Conservation (phyloP, 73 alveolate species). For the Breviolum minutum region DNA sequence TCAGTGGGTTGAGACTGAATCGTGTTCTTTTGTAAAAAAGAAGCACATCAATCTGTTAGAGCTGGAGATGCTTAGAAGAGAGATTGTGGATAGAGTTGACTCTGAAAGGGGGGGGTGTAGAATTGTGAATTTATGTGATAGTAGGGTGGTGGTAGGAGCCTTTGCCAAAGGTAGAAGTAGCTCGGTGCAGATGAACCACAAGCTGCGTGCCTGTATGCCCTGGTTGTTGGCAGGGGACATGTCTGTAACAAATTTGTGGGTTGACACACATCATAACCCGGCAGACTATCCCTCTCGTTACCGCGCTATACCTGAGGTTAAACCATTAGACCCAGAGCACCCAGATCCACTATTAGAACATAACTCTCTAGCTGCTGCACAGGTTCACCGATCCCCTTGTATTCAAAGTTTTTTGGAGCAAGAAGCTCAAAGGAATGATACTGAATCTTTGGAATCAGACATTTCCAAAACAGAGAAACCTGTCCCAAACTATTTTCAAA, state of each 20-base stretch:
- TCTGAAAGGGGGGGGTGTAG: not conserved
- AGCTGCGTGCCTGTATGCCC: not conserved
- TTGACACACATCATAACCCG: not conserved
- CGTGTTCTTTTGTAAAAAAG: not conserved
- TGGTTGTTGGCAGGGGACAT: not conserved
- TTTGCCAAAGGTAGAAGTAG: not conserved
- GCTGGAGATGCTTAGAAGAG: not conserved
- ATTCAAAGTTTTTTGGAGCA: not conserved
- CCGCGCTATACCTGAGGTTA: not conserved
- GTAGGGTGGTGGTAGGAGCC: not conserved
- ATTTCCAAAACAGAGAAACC: too few species aligned
- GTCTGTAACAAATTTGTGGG: not conserved
- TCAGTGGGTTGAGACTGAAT: constrained; percentile 2
- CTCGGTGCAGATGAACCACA: constrained; percentile 6
- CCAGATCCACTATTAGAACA: too few species aligned
- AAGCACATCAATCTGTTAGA: constrained; percentile 5
- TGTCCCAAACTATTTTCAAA: too few species aligned
- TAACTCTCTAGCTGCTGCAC: not conserved
- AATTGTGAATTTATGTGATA: not conserved
- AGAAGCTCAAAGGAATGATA: not conserved
- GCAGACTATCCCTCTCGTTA: not conserved
- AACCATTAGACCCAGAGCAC: too few species aligned
- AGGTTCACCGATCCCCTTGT: not conserved
- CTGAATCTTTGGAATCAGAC: too few species aligned
- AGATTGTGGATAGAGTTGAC: not conserved